These are phyloP conservation scores for Russula foetens DNA, from an alignment of 768 basidiomycete species.

Conservation along the genomic window DNA sequence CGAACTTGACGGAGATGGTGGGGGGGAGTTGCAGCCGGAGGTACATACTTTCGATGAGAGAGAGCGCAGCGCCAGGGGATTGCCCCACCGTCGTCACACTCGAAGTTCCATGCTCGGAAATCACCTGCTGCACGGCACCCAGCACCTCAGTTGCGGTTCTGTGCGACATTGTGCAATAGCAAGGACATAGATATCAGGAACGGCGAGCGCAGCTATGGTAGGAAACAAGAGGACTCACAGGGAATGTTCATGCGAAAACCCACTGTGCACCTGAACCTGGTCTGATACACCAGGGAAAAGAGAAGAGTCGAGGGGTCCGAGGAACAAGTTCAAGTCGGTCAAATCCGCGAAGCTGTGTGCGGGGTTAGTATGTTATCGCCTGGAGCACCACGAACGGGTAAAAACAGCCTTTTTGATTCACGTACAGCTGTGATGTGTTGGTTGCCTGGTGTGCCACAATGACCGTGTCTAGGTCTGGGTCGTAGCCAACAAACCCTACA, in stretches of 20 bases:
- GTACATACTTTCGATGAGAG: slow-evolving; percentile 25
- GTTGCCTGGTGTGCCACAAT: slow-evolving; percentile 56
- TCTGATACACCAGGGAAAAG: not conserved
- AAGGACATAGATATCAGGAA: not conserved
- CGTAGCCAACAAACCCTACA: slow-evolving; percentile 39
- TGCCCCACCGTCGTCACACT: slow-evolving; percentile 36
- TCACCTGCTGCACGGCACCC: slow-evolving; percentile 33
- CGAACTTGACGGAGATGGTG: slow-evolving; percentile 29
- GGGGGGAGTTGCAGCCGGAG: slow-evolving; percentile 23
- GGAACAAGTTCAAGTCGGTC: not conserved
- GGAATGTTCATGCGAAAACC: slow-evolving; percentile 39
- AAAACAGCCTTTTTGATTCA: not conserved
- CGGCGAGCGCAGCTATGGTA: too few relatives aligned
- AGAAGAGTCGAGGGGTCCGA: not conserved
- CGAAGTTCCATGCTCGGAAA: slow-evolving; percentile 29
- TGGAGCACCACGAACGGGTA: not conserved
- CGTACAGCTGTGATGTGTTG: slow-evolving; percentile 23
- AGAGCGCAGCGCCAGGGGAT: slow-evolving; percentile 27
- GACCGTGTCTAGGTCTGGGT: slow-evolving; percentile 38
- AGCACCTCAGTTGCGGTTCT: slow-evolving; percentile 35
- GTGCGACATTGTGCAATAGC: not conserved
- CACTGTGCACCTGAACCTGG: too few relatives aligned
- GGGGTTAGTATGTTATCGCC: not conserved
- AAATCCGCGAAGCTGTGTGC: not conserved
- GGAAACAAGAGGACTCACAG: not conserved